A percentile compares a stretch with the other conserved stretches of the same genome.
Evolutionary conservation across 2,329 filamentous ascomycete species (phyloP).

Genomic region (Diaporthe longicolla): DNA sequence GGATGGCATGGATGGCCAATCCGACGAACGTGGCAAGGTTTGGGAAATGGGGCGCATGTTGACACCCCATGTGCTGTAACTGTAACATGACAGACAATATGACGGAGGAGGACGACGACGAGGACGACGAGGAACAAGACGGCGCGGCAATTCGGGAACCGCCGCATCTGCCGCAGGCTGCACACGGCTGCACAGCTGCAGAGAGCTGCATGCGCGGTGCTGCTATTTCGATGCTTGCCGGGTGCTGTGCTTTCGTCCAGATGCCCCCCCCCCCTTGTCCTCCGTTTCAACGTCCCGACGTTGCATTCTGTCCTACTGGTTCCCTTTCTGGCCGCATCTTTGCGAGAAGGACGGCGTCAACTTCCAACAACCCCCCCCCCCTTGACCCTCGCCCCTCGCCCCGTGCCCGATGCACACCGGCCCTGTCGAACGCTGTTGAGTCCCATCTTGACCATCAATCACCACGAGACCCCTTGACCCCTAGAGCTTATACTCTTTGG

Average conservation of each 20-base stretch:
- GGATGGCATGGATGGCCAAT: constrained; percentile 34
- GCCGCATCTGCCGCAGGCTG: constrained; percentile 28
- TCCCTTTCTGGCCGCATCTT: constrained; percentile 27
- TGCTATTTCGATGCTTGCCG: constrained; percentile 32
- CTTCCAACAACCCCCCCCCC: neutral
- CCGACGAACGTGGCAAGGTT: constrained; percentile 28
- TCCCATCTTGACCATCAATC: constrained; percentile 9
- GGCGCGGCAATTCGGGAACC: constrained; percentile 26
- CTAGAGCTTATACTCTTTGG: neutral
- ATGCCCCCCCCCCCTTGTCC: neutral
- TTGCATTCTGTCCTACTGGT: constrained; percentile 31
- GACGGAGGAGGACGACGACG: neutral
- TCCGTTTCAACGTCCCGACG: constrained; percentile 34
- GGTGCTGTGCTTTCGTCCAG: constrained; percentile 8
- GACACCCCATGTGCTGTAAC: constrained; percentile 21
- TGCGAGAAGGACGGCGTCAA: constrained; percentile 4
- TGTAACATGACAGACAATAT: neutral
- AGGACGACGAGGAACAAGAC: neutral
- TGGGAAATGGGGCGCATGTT: neutral
- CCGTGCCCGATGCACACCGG: constrained; percentile 18
- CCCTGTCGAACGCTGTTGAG: neutral
- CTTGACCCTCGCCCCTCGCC: constrained; percentile 23
- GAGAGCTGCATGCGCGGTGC: constrained; percentile 1
- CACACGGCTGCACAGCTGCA: neutral
- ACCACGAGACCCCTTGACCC: neutral